phyloP scores from a whole-genome alignment of 2,329 filamentous ascomycete species.

The Sclerotinia spermophila region DNA sequence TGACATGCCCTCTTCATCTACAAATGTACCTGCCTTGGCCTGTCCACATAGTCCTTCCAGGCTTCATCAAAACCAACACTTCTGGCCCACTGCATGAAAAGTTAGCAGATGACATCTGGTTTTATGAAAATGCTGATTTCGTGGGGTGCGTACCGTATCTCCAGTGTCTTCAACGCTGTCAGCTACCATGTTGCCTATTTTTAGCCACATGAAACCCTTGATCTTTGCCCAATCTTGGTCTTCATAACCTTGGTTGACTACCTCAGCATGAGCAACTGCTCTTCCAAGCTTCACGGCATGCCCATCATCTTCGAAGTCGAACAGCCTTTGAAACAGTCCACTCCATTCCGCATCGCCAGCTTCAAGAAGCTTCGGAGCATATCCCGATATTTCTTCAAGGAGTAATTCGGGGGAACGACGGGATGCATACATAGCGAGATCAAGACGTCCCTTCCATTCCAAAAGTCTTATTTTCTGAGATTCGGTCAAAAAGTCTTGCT shows the following conservation, averaged over 20 bases:
- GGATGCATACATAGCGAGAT: conserved; percentile 71
- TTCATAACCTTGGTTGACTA: conserved; percentile 46
- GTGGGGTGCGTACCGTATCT: conserved; percentile 20
- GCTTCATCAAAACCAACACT: conserved; percentile 61
- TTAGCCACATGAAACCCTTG: conserved; percentile 56
- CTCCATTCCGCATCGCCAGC: conserved; percentile 31
- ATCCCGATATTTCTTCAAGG: conserved; percentile 55
- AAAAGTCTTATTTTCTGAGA: conserved; percentile 65
- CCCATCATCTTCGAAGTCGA: conserved; percentile 65
- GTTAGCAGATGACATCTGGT: not conserved
- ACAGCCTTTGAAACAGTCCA: conserved; percentile 48
- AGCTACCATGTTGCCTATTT: conserved; percentile 57
- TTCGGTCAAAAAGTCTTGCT: conserved; percentile 55
- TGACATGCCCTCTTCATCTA: conserved; percentile 13
- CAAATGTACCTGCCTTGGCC: conserved; percentile 24
- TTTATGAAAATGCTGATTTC: not conserved
- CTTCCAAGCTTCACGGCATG: conserved; percentile 75
- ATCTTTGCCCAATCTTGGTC: conserved; percentile 50
- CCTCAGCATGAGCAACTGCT: conserved; percentile 62
- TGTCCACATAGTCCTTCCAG: conserved; percentile 49
- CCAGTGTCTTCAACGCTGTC: conserved; percentile 55
- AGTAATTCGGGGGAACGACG: conserved; percentile 59
- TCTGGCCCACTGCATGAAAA: conserved; percentile 51
- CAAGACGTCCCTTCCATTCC: conserved; percentile 76
- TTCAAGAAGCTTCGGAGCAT: conserved; percentile 45